phyloP scores from a whole-genome alignment of 305 asterid genomes.

The Solanum hybrid region DNA sequence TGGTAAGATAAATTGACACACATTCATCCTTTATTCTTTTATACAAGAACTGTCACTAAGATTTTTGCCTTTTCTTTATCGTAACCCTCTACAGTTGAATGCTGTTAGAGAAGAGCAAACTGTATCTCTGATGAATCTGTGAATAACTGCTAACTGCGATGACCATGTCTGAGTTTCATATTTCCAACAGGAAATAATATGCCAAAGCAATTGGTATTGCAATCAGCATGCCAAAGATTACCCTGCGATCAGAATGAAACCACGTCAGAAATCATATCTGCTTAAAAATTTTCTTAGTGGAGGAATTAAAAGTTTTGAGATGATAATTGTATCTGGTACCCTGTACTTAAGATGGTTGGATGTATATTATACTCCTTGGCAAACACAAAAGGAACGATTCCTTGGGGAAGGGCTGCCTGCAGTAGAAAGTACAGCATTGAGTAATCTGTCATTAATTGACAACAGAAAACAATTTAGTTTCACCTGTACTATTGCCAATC shows the following conservation, averaged over 20 bases:
- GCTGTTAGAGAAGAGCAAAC: neutral
- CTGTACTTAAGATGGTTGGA: constrained; percentile 79
- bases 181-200: constrained; percentile 56
- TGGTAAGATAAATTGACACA: neutral
- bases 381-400: constrained; percentile 86
- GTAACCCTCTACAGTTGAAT: neutral
- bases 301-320: neutral
- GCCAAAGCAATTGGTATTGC: constrained; percentile 64
- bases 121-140: neutral
- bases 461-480: neutral
- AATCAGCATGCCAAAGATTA: constrained; percentile 63
- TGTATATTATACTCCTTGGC: constrained; percentile 75
- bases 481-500: constrained; percentile 85
- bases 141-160: neutral
- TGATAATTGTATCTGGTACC: constrained; percentile 34
- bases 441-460: neutral
- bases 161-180: constrained; percentile 17
- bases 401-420: constrained; percentile 98
- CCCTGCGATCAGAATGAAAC: constrained; percentile 33
- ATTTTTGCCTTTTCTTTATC: neutral
- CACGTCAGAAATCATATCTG: constrained; percentile 6
- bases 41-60: neutral
- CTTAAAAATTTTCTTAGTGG: neutral
- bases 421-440: constrained; percentile 4
- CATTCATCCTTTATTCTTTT: neutral